phyloP scores from a whole-genome alignment of 2,329 filamentous ascomycete genomes.

The Colletotrichum australisinense region DNA sequence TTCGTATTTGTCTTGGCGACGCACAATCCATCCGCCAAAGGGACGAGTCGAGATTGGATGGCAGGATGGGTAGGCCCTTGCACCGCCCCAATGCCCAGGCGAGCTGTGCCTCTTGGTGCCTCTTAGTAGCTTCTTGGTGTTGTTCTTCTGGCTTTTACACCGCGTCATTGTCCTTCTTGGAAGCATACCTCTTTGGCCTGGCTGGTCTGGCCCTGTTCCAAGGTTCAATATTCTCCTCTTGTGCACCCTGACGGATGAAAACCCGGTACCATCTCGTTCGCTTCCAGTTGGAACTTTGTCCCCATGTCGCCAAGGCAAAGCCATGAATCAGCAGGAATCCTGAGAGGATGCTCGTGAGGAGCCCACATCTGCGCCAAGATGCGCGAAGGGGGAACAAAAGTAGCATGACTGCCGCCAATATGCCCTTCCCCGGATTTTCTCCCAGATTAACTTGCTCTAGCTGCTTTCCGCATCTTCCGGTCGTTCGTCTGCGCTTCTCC shows the following conservation, averaged over 20 bases:
- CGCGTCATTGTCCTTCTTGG: conserved; percentile 29
- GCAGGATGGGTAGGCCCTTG: background rate
- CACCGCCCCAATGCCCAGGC: conserved; percentile 35
- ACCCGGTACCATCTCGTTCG: background rate
- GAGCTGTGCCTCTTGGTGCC: conserved; percentile 21
- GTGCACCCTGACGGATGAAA: too few species aligned
- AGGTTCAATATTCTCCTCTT: too few species aligned
- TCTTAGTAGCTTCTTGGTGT: background rate
- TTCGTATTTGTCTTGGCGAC: conserved; percentile 29
- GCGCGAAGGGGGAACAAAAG: conserved; percentile 16
- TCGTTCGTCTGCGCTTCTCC: background rate
- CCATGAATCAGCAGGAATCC: conserved; percentile 2
- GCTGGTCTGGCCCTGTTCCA: too few species aligned
- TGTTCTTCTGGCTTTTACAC: background rate
- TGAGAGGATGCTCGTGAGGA: background rate
- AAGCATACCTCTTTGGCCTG: background rate
- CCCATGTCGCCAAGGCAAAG: background rate
- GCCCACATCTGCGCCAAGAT: conserved; percentile 19
- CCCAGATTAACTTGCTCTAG: conserved; percentile 7
- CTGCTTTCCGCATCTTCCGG: conserved; percentile 9
- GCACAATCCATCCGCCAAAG: background rate
- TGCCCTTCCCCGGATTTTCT: conserved; percentile 26
- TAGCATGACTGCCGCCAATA: conserved; percentile 6
- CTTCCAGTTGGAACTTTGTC: background rate
- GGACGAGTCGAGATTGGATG: conserved; percentile 29